Base-by-base conservation (phyloP, 2,329 filamentous ascomycete species). In the Torrubiella hemipterigena region DNA sequence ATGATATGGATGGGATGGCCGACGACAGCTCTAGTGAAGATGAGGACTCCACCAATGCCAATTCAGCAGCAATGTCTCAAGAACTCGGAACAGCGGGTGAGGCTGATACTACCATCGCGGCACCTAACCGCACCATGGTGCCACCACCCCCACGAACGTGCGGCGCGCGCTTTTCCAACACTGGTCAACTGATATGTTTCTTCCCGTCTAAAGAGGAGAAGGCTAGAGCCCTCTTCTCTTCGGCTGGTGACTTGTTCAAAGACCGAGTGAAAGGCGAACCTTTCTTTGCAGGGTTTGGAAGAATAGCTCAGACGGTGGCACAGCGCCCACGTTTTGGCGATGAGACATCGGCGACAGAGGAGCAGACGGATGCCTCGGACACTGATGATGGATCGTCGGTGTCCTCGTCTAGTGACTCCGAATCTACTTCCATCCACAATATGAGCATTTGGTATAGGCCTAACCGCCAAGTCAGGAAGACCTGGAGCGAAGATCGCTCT, bases 1-100 rank as follows among this genome's bases (percentile, higher is more conserved):
- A 73, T 44, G 63, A 66, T 28, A 46, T 71, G 6, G 69, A 67
- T 36, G 71, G 58, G 4, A 52, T 75, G 21, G 67, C 62, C 18
- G 81, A 82, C 35, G 84, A 91, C 41, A 89, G 83, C 42, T 95
- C 85, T 4, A 93, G 82, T 44, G 82, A 87, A 41, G 83, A 87
- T 15, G 61, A 61, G 27, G 61, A 67, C 16, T 67, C 69, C 9
- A 62, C 63, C 1, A 49, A 63, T 3, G 65, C 66, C 4, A 66
- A 63, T 13, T 70, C 67, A 7, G 67, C 64, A 10, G 66, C 68
- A 32, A 71, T 77, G 67, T 77, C 73, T 6, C 72, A 76, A 39
- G 73, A 77, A 40, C 56, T 77, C 15, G 64, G 61, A 26, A 61
- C 64, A 7, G 72, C 66, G 37, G 60, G 58, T 15, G 69, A 73